A percentile compares a stretch with the other conserved stretches of the same genome.
Evolutionary conservation across 352 stramenopile species (phyloP).

Genomic region (Elongisporangium anandrum): DNA sequence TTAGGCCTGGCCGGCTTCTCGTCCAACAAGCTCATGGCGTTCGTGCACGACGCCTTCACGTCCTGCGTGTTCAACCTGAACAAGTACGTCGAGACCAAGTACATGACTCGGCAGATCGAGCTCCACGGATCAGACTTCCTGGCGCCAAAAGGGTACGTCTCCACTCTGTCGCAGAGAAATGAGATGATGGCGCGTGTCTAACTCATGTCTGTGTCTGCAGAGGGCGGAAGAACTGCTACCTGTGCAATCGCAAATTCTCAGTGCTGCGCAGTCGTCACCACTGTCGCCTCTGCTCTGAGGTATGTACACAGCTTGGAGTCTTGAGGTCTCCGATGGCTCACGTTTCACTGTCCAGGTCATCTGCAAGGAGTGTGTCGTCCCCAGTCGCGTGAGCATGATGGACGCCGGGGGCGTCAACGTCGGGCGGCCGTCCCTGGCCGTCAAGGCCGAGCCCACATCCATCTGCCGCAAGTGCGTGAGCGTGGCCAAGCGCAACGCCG

Average conservation of each 20-base stretch:
- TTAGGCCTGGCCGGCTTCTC: slow-evolving; percentile 32
- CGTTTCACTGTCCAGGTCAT: slow-evolving; percentile 31
- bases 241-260: slow-evolving; percentile 77
- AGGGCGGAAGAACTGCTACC: slow-evolving; percentile 54
- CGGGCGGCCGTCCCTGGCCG: slow-evolving; percentile 20
- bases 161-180: too few relatives aligned
- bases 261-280: slow-evolving; percentile 50
- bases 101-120: slow-evolving; percentile 54
- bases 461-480: slow-evolving; percentile 64
- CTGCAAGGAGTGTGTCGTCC: slow-evolving; percentile 60
- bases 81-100: slow-evolving; percentile 53
- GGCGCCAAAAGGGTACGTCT: slow-evolving; percentile 30
- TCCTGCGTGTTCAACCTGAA: slow-evolving; percentile 53
- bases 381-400: slow-evolving; percentile 45
- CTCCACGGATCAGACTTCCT: slow-evolving; percentile 32
- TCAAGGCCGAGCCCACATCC: slow-evolving; percentile 30
- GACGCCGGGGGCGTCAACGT: slow-evolving; percentile 37
- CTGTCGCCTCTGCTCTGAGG: slow-evolving; percentile 64
- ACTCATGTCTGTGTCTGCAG: slow-evolving; percentile 12
- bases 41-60: slow-evolving; percentile 55
- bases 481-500: slow-evolving; percentile 32
- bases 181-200: not conserved
- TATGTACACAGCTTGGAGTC: slow-evolving; percentile 10
- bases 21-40: slow-evolving; percentile 35
- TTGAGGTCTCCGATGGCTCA: not conserved